A percentile compares a stretch with the other conserved stretches of the same genome.
phyloP scores from a whole-genome alignment of 1,139 yeast genomes.

The Taiozyma sp. region DNA sequence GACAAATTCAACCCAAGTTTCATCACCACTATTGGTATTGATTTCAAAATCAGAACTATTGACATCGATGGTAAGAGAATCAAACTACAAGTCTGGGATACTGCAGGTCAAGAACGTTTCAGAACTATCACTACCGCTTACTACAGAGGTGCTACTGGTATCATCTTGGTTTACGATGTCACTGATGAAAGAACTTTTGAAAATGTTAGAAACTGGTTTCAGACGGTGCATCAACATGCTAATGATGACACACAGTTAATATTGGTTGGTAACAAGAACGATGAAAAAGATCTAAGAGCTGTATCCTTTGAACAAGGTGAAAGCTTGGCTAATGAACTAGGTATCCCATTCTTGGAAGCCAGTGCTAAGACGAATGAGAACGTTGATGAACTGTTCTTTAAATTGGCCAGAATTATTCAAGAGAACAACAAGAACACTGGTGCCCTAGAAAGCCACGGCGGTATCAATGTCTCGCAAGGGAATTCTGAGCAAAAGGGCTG shows the following conservation, averaged over 20 bases:
- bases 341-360: conserved; percentile 91
- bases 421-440: conserved; percentile 54
- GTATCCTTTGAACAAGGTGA: conserved; percentile 89
- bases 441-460: conserved; percentile 26
- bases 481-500: conserved; percentile 9
- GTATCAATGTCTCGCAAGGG: conserved; percentile 24
- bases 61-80: conserved; percentile 90
- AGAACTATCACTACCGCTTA: conserved; percentile 98
- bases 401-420: conserved; percentile 84
- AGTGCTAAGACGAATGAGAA: conserved; percentile 91
- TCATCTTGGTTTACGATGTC: conserved; percentile 91
- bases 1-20: conserved; percentile 96
- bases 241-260: conserved; percentile 92
- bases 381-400: conserved; percentile 88
- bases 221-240: conserved; percentile 94
- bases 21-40: conserved; percentile 97
- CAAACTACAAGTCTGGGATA: conserved; percentile 97
- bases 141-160: conserved; percentile 99
- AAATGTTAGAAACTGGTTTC: conserved; percentile 81
- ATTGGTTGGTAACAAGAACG: conserved; percentile 93
- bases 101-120: conserved; percentile 98
- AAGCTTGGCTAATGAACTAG: conserved; percentile 79
- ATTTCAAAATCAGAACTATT: conserved; percentile 94
- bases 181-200: conserved; percentile 93
- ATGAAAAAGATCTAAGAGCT: conserved; percentile 70